Conservation (phyloP, 2,329 filamentous ascomycete genomes). For the Fusarium buxicola region DNA sequence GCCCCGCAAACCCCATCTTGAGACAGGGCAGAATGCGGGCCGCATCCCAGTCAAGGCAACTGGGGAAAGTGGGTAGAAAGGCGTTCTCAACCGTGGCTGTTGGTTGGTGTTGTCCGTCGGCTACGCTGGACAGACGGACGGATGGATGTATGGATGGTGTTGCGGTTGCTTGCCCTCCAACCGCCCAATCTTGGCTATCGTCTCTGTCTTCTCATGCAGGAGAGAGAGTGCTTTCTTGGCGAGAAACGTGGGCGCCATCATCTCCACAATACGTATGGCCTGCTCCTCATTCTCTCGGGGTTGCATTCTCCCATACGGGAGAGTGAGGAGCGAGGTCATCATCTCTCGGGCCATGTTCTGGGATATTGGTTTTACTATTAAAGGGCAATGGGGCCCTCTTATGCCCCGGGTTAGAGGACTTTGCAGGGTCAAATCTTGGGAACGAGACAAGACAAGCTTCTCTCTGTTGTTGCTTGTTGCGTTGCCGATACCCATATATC, state of each 20-base stretch:
- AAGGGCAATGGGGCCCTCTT: constrained; percentile 21
- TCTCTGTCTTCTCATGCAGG: constrained; percentile 5
- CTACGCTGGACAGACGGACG: constrained; percentile 35
- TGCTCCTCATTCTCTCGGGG: constrained; percentile 27
- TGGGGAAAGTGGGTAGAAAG: neutral
- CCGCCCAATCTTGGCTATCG: constrained; percentile 1
- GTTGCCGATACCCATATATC: constrained; percentile 1
- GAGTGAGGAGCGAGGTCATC: constrained; percentile 23
- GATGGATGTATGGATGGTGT: constrained; percentile 32
- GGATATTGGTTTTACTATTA: constrained; percentile 32
- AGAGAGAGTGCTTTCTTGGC: constrained; percentile 18
- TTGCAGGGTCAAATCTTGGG: neutral
- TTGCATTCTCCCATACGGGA: constrained; percentile 20
- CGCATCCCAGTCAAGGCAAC: neutral
- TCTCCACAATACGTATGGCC: constrained; percentile 22
- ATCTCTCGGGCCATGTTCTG: constrained; percentile 1
- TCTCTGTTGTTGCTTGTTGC: constrained; percentile 4
- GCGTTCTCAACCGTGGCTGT: constrained; percentile 26
- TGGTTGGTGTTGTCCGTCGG: constrained; percentile 14
- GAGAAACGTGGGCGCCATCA: constrained; percentile 14
- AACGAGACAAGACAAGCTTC: constrained; percentile 1
- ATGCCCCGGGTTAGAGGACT: neutral
- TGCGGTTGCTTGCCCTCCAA: constrained; percentile 19
- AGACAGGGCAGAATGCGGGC: constrained; percentile 16
- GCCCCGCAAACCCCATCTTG: too few species aligned